Evolutionary conservation across 2,329 filamentous ascomycete species (phyloP).

Genomic region (Alternaria sp.): DNA sequence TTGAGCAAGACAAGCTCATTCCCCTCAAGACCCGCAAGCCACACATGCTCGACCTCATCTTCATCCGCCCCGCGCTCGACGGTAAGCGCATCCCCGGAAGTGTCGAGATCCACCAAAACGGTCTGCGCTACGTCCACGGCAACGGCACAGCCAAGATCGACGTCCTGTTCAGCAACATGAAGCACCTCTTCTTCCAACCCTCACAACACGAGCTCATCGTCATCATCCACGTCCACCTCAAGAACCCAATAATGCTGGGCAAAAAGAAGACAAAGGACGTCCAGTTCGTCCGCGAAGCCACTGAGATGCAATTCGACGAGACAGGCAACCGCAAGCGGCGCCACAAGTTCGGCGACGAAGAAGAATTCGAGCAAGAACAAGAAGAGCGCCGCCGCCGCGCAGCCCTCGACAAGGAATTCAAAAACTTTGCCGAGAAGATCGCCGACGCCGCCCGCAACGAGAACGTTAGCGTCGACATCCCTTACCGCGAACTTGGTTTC

Average conservation of each 20-base stretch:
- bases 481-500: constrained; percentile 95
- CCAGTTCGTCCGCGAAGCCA: constrained; percentile 97
- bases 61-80: constrained; percentile 92
- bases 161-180: constrained; percentile 96
- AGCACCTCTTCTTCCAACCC: constrained; percentile 98
- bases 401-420: constrained; percentile 95
- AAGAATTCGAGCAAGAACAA: constrained; percentile 98
- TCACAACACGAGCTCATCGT: constrained; percentile 96
- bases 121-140: constrained; percentile 89
- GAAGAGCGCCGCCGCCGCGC: constrained; percentile 90
- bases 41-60: constrained; percentile 89
- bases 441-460: constrained; percentile 93
- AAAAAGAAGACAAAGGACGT: constrained; percentile 99
- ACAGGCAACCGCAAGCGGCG: constrained; percentile 98
- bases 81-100: constrained; percentile 95
- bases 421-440: constrained; percentile 95
- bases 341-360: constrained; percentile 96
- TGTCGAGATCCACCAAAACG: constrained; percentile 97
- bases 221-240: constrained; percentile 96
- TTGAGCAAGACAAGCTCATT: constrained; percentile 96
- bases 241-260: constrained; percentile 96
- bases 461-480: constrained; percentile 91
- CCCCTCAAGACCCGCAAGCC: constrained; percentile 95
- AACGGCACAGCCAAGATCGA: constrained; percentile 83
- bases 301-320: constrained; percentile 98